Evolutionary conservation across 192 early-diverging fungal species (phyloP).

Genomic region (Dissophora globulifera): DNA sequence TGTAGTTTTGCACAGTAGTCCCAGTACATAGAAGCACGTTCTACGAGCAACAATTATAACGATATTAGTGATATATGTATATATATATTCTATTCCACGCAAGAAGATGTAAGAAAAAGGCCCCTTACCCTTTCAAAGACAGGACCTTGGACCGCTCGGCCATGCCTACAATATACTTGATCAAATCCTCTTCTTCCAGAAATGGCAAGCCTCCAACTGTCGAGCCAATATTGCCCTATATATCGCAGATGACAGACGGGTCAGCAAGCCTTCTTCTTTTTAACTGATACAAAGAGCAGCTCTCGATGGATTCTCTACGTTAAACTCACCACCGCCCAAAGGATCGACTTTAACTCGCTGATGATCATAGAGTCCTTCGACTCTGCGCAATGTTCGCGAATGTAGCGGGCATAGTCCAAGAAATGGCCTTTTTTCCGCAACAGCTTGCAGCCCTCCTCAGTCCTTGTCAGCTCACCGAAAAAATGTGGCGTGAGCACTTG

Average conservation of each 20-base stretch:
- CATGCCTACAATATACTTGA: slow-evolving; percentile 76
- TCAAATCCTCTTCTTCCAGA: slow-evolving; percentile 74
- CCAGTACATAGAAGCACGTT: slow-evolving; percentile 80
- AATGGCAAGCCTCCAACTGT: slow-evolving; percentile 74
- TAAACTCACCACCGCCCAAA: slow-evolving; percentile 79
- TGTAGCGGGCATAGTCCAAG: slow-evolving; percentile 64
- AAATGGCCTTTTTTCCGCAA: slow-evolving; percentile 77
- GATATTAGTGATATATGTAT: background rate
- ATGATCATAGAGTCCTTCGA: slow-evolving; percentile 52
- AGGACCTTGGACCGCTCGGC: slow-evolving; percentile 74
- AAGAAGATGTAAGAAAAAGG: background rate
- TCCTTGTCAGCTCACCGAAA: slow-evolving; percentile 82
- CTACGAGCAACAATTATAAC: slow-evolving; percentile 43
- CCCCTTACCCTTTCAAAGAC: slow-evolving; percentile 77
- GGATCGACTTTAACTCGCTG: slow-evolving; percentile 71
- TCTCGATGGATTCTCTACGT: background rate
- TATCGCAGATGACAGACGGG: too few relatives aligned
- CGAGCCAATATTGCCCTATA: slow-evolving; percentile 82
- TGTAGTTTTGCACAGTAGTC: slow-evolving; percentile 74
- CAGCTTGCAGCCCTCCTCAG: slow-evolving; percentile 74
- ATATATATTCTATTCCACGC: too few relatives aligned
- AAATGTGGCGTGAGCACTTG: slow-evolving; percentile 71
- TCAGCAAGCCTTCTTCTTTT: too few relatives aligned
- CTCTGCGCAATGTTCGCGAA: slow-evolving; percentile 62
- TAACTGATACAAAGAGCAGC: too few relatives aligned